phyloP scores from a whole-genome alignment of 768 basidiomycete genomes.

The Chalciporus chontae region DNA sequence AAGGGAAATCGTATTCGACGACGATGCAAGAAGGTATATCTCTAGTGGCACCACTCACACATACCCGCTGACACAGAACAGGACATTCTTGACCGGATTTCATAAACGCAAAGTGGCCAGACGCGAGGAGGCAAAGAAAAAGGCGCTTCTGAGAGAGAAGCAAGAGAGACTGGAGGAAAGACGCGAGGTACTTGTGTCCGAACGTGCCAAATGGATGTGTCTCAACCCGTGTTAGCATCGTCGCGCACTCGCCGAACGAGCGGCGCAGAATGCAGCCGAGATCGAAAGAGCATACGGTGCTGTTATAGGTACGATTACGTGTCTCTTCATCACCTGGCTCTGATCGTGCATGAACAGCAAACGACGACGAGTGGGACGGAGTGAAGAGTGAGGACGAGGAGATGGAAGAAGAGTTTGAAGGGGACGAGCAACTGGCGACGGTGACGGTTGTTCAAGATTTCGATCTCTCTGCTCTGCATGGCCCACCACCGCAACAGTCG shows the following conservation, averaged over 20 bases:
- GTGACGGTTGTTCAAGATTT: conserved; percentile 93
- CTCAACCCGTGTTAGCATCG: conserved; percentile 55
- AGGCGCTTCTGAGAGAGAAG: conserved; percentile 74
- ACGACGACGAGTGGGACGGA: conserved; percentile 48
- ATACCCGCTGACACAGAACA: conserved; percentile 29
- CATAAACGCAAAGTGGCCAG: conserved; percentile 88
- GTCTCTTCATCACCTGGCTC: not conserved
- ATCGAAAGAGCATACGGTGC: conserved; percentile 74
- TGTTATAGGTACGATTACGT: conserved; percentile 36
- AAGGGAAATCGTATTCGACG: conserved; percentile 83
- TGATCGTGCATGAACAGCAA: conserved; percentile 16
- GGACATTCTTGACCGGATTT: conserved; percentile 91
- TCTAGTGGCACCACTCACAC: conserved; percentile 14
- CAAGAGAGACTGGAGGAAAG: conserved; percentile 70
- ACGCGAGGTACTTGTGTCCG: conserved; percentile 57
- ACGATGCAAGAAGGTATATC: conserved; percentile 69
- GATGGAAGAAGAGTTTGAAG: conserved; percentile 71
- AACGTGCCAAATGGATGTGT: not conserved
- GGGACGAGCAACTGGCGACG: conserved; percentile 81
- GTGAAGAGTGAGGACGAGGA: conserved; percentile 34
- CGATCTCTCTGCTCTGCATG: conserved; percentile 64
- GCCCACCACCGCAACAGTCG: conserved; percentile 21
- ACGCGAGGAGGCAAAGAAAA: conserved; percentile 70
- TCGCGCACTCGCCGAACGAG: conserved; percentile 71
- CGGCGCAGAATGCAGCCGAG: conserved; percentile 69